phyloP scores from a whole-genome alignment of 2,329 filamentous ascomycete genomes.

The Drechmeria coniospora region DNA sequence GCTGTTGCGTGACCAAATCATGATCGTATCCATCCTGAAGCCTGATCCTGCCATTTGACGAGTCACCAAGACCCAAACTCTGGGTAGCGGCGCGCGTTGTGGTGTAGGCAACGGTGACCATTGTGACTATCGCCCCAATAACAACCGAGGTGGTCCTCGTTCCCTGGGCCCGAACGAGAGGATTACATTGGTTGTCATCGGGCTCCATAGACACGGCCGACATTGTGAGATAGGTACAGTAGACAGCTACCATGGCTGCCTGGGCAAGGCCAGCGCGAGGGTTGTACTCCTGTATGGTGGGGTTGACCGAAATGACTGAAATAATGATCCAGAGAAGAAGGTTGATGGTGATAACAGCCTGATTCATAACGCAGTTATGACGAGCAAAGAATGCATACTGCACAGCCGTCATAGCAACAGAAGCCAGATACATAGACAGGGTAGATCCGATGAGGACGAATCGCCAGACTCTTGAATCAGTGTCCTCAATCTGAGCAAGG shows the following conservation, averaged over 20 bases:
- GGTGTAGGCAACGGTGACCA: constrained; percentile 93
- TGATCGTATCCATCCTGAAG: constrained; percentile 66
- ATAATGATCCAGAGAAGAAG: constrained; percentile 67
- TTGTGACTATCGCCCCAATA: constrained; percentile 86
- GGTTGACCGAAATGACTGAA: constrained; percentile 77
- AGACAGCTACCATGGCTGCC: constrained; percentile 89
- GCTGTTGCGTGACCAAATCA: constrained; percentile 76
- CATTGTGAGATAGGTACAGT: constrained; percentile 98
- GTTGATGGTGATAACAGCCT: constrained; percentile 90
- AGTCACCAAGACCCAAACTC: constrained; percentile 57
- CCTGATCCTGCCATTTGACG: constrained; percentile 31
- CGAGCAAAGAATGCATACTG: constrained; percentile 95
- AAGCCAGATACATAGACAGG: constrained; percentile 80
- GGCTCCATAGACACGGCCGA: constrained; percentile 98
- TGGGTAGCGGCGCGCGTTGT: constrained; percentile 93
- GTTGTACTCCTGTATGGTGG: constrained; percentile 79
- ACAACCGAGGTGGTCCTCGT: constrained; percentile 83
- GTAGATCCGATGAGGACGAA: constrained; percentile 82
- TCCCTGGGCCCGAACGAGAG: constrained; percentile 68
- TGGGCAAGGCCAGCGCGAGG: constrained; percentile 91
- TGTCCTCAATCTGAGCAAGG: constrained; percentile 80
- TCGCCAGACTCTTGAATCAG: constrained; percentile 73
- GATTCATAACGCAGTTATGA: constrained; percentile 81
- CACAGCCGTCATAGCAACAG: constrained; percentile 83
- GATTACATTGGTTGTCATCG: constrained; percentile 86